Conservation (phyloP, 1,284 basidiomycete genomes). For the Porodaedalea pini region DNA sequence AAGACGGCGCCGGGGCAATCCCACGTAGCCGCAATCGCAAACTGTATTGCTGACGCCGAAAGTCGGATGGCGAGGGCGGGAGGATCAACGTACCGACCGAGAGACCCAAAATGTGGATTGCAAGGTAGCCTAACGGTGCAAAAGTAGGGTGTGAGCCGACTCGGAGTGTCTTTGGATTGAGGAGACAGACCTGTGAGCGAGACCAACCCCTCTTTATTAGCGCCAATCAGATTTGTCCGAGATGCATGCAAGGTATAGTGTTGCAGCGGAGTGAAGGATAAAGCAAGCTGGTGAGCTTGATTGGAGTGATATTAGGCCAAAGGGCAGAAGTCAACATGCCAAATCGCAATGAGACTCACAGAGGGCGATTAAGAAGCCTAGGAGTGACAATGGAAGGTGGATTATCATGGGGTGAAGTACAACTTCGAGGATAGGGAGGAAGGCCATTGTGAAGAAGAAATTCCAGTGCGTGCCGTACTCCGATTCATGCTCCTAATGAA, state of each 20-base stretch:
- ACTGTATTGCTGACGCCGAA: slow-evolving; percentile 42
- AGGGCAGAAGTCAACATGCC: not conserved
- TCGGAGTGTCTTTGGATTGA: slow-evolving; percentile 1
- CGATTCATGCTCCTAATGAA: slow-evolving; percentile 81
- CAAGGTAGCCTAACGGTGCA: slow-evolving; percentile 73
- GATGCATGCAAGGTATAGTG: slow-evolving; percentile 62
- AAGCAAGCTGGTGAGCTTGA: slow-evolving; percentile 65
- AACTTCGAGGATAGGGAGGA: slow-evolving; percentile 76
- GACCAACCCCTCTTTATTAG: slow-evolving; percentile 90
- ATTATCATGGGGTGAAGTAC: slow-evolving; percentile 63
- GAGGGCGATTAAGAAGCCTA: slow-evolving; percentile 63
- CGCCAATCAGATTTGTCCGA: slow-evolving; percentile 62
- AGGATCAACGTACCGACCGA: slow-evolving; percentile 80
- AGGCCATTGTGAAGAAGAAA: slow-evolving; percentile 92
- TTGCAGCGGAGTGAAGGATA: slow-evolving; percentile 57
- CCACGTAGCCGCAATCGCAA: slow-evolving; percentile 3
- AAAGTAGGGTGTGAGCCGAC: not conserved
- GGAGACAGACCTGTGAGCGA: slow-evolving; percentile 63
- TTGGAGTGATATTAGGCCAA: not conserved
- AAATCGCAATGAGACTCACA: slow-evolving; percentile 41
- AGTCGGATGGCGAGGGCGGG: slow-evolving; percentile 71
- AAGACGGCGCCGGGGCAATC: not conserved
- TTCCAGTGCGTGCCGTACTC: slow-evolving; percentile 99
- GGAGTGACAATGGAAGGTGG: slow-evolving; percentile 53
- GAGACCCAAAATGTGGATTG: slow-evolving; percentile 85